A percentile compares a stretch with the other conserved stretches of the same genome.
phyloP scores from a whole-genome alignment of 2,329 filamentous ascomycete species.

The Ascochyta fabae region DNA sequence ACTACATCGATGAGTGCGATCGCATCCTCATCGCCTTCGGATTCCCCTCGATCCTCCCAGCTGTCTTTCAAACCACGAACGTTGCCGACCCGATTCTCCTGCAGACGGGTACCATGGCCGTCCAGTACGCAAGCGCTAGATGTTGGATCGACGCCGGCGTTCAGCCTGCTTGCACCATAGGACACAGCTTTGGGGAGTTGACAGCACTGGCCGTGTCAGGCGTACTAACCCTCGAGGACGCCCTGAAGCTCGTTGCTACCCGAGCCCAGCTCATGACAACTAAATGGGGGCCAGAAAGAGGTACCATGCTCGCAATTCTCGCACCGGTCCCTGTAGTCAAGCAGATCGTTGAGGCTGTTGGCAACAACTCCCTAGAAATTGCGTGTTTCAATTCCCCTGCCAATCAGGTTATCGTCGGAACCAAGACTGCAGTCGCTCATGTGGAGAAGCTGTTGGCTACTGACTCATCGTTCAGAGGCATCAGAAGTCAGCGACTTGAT shows the following conservation, averaged over 20 bases:
- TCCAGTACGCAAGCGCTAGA: constrained; percentile 30
- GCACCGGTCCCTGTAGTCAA: background rate
- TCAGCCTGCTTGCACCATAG: constrained; percentile 13
- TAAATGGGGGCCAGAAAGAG: constrained; percentile 27
- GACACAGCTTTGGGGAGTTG: constrained; percentile 48
- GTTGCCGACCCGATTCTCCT: constrained; percentile 9
- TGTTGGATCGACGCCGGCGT: constrained; percentile 28
- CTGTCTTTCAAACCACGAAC: constrained; percentile 13
- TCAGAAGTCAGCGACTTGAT: constrained; percentile 30
- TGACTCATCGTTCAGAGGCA: background rate
- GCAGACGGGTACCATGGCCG: constrained; percentile 25
- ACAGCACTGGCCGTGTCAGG: constrained; percentile 46
- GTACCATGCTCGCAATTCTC: constrained; percentile 31
- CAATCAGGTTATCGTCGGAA: constrained; percentile 53
- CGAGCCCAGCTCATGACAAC: constrained; percentile 40
- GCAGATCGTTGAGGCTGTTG: constrained; percentile 2
- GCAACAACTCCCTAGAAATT: constrained; percentile 32
- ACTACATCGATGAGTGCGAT: constrained; percentile 25
- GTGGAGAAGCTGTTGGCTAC: constrained; percentile 18
- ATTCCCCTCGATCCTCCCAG: constrained; percentile 14
- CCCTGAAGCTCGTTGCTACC: constrained; percentile 43
- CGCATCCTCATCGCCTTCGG: constrained; percentile 11
- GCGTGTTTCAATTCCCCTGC: constrained; percentile 50
- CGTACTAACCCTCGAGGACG: constrained; percentile 35
- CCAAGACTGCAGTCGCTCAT: constrained; percentile 38